Evolutionary conservation across 805 yeast species (phyloP), one percentile per base, ranked within the genome.

Genomic region (Komagataella pseudopastoris): DNA sequence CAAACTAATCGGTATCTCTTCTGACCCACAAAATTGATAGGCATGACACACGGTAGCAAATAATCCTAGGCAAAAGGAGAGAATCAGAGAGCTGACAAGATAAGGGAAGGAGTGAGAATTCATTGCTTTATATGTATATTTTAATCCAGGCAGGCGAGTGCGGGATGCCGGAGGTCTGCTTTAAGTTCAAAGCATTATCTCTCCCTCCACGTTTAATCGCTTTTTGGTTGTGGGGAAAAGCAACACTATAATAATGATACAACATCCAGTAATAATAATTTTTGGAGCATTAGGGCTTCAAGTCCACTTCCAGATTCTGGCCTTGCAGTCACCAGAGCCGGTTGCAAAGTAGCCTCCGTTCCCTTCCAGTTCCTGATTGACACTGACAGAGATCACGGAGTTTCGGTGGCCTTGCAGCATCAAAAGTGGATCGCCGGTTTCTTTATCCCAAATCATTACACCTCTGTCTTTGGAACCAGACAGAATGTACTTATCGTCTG

Each of bases 391-490:
- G 59, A 91, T 91, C 49, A 93, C 98, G 7, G 96, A 86, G 72
- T 91, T 91, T 65, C 93, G 82, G 68, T 91, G 98, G 43, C 98
- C 98, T 71, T 89, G 97, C 60, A 93, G 76, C 96, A 90, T 88
- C 63, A 91, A 76, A 67, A 88, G 80, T 51, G 96, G 95, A 67
- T 88, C 90, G 56, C 96, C 96, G 12, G 90, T 80, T 48, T 75
- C 72, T 59, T 90, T 90, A 65, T 91, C 96, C 99, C 99, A 91
- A 72, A 91, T 85, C 56, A 90, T 85, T 51, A 91, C 96, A 51
- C 97, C 96, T 61, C 97, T 83, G 72, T 91, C 99, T 68, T 91
- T 91, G 36, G 96, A 88, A 51, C 98, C 98, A 1, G 96, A 86
- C 52, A 91, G 74, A 52, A 91, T 85, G 73, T 88, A 91, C 65